These are phyloP conservation scores for Malus orientalis DNA, from an alignment of 306 rosid species.

Conservation along the genomic window DNA sequence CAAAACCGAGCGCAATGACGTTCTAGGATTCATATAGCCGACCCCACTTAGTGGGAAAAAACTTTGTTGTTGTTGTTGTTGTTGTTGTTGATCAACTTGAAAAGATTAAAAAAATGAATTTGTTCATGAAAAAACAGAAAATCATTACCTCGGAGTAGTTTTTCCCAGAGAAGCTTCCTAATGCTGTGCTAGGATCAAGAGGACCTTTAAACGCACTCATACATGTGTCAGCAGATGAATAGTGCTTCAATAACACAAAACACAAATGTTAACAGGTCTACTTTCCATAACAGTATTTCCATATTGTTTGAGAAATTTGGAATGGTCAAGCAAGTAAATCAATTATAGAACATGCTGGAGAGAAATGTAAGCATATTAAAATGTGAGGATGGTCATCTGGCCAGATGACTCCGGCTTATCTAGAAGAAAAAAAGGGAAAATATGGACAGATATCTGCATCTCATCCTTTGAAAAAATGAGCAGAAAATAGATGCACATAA, in stretches of 20 bases:
- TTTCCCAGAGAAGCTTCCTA: constrained; percentile 82
- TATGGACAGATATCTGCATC: not conserved
- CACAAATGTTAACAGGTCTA: not conserved
- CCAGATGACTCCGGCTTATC: not conserved
- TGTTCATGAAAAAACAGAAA: not conserved
- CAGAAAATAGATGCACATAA: not conserved
- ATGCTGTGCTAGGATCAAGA: constrained; percentile 94
- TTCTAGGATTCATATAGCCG: too few species aligned
- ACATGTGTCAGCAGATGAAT: constrained; percentile 85
- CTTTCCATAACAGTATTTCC: not conserved
- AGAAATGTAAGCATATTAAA: not conserved
- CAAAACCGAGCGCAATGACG: too few species aligned
- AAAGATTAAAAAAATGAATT: not conserved
- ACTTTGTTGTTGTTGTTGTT: too few species aligned
- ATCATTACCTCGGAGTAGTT: constrained; percentile 74
- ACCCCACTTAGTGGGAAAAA: too few species aligned
- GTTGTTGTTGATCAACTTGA: not conserved
- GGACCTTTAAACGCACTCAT: constrained; percentile 95
- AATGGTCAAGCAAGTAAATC: not conserved
- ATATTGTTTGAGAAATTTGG: not conserved
- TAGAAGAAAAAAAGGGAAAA: not conserved
- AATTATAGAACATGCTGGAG: not conserved
- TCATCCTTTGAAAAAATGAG: not conserved
- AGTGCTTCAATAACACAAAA: constrained; percentile 55
- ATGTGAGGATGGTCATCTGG: not conserved